phyloP scores from a whole-genome alignment of 2,329 filamentous ascomycete genomes.

The Colletotrichum sp. region DNA sequence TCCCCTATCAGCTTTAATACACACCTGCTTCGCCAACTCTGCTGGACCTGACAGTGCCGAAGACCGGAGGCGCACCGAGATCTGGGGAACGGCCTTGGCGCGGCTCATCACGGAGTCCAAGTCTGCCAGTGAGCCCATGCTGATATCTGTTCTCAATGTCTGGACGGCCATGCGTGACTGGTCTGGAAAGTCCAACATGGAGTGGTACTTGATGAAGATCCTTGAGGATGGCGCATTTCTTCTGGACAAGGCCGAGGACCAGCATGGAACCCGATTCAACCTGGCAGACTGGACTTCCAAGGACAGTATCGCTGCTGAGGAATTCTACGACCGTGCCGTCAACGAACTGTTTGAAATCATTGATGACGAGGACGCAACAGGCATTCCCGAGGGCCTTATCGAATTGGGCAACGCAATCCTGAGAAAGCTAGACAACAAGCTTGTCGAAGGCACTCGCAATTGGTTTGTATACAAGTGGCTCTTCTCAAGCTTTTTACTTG shows the following conservation, averaged over 20 bases:
- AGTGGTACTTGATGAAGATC: constrained; percentile 94
- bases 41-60: constrained; percentile 82
- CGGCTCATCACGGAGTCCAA: constrained; percentile 80
- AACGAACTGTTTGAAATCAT: constrained; percentile 84
- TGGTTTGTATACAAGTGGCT: constrained; percentile 93
- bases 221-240: constrained; percentile 92
- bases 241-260: constrained; percentile 83
- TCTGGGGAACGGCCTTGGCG: constrained; percentile 89
- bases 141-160: constrained; percentile 84
- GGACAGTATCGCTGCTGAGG: constrained; percentile 81
- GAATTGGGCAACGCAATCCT: constrained; percentile 86
- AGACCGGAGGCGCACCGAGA: constrained; percentile 77
- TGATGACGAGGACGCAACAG: constrained; percentile 81
- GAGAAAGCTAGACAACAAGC: constrained; percentile 74
- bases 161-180: constrained; percentile 89
- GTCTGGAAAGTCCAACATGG: constrained; percentile 88
- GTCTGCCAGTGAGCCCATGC: constrained; percentile 77
- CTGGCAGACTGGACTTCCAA: constrained; percentile 76
- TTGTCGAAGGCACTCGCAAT: constrained; percentile 75
- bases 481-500: constrained; percentile 85
- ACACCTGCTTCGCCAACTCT: constrained; percentile 89
- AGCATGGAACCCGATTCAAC: constrained; percentile 73
- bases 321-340: constrained; percentile 87
- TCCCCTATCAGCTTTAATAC: constrained; percentile 81
- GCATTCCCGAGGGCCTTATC: constrained; percentile 85